Conservation (phyloP, 2,329 filamentous ascomycete species). For the Cercospora berteroae region DNA sequence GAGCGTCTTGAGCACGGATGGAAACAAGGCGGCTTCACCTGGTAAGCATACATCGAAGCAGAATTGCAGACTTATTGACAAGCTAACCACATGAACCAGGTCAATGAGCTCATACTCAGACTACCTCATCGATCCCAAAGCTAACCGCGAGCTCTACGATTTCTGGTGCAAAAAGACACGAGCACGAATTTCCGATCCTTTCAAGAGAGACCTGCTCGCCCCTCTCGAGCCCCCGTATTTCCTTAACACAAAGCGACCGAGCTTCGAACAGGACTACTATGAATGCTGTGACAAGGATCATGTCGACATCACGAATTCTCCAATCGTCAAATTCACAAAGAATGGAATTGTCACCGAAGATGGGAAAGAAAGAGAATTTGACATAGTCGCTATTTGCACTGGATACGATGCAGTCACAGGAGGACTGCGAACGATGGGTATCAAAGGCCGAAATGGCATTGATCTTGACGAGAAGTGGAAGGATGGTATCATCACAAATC, state of each 20-base stretch:
- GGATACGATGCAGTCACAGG: constrained; percentile 45
- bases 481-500: constrained; percentile 42
- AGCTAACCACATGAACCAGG: not conserved
- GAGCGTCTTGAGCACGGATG: constrained; percentile 43
- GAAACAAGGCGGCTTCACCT: constrained; percentile 41
- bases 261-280: constrained; percentile 45
- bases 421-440: constrained; percentile 38
- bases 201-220: constrained; percentile 46
- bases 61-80: not conserved
- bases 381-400: constrained; percentile 46
- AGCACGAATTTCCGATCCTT: constrained; percentile 24
- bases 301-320: constrained; percentile 39
- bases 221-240: constrained; percentile 44
- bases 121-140: not conserved
- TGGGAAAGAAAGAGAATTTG: constrained; percentile 40
- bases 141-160: not conserved
- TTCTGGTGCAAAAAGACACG: not conserved
- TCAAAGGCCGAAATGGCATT: constrained; percentile 36
- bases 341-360: constrained; percentile 45
- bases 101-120: not conserved
- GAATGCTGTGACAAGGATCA: not conserved
- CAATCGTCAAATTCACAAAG: constrained; percentile 44
- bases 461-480: constrained; percentile 47
- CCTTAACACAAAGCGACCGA: constrained; percentile 47
- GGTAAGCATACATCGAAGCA: not conserved